Percentiles rank a stretch among this genome's conserved stretches.
These are phyloP conservation scores for Stemphylium vesicarium DNA, from an alignment of 2,329 filamentous ascomycete genomes.

Conservation along the genomic window DNA sequence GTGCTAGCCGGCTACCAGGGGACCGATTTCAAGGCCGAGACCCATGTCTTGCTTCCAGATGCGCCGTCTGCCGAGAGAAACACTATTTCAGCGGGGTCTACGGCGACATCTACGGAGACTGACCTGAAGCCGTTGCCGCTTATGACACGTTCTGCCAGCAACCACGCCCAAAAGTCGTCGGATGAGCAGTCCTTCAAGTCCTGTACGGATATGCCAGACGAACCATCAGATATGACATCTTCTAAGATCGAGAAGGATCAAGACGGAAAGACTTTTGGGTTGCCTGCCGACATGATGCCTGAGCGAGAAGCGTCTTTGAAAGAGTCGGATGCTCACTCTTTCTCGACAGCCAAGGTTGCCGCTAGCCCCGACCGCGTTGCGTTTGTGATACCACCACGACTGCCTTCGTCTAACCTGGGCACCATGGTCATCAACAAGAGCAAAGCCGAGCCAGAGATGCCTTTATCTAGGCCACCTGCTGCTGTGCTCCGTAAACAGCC, in stretches of 20 bases:
- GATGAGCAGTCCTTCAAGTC: constrained; percentile 46
- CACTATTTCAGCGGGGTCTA: constrained; percentile 2
- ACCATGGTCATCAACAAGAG: constrained; percentile 8
- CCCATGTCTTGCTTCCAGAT: neutral
- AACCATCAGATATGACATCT: neutral
- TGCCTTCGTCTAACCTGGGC: constrained; percentile 13
- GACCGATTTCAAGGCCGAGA: constrained; percentile 31
- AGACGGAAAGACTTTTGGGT: constrained; percentile 23
- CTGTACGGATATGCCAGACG: constrained; percentile 31
- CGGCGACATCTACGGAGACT: constrained; percentile 11
- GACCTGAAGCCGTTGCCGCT: constrained; percentile 4
- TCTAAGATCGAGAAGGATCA: constrained; percentile 3
- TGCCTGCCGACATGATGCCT: constrained; percentile 15
- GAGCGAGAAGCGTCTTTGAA: constrained; percentile 20
- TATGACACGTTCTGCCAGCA: constrained; percentile 15
- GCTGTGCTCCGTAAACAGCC: constrained; percentile 22
- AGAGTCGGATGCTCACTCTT: constrained; percentile 31
- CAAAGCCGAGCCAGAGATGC: constrained; percentile 18
- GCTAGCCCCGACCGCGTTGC: constrained; percentile 28
- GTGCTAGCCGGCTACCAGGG: constrained; percentile 42
- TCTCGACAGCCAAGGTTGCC: constrained; percentile 28
- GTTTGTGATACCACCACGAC: constrained; percentile 24
- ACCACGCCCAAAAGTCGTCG: constrained; percentile 38
- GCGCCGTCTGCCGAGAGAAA: neutral
- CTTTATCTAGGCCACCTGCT: constrained; percentile 22